Conservation (phyloP, 495 filamentous ascomycete genomes). For the Xylaria palmicola region DNA sequence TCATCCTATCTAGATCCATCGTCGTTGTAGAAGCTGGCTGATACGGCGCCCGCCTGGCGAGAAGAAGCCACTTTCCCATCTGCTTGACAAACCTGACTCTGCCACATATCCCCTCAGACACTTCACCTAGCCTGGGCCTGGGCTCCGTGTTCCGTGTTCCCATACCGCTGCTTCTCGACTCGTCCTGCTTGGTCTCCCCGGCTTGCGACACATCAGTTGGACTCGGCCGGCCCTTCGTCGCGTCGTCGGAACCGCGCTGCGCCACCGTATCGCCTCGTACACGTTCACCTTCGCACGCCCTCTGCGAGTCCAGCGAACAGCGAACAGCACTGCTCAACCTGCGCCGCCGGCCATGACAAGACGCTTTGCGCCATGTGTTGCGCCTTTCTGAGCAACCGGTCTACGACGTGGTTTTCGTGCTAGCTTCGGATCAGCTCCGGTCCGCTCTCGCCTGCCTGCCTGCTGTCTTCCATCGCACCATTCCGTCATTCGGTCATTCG, state of each 20-base stretch:
- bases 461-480: not conserved
- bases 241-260: conserved; percentile 2
- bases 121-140: conserved; percentile 1
- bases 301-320: conserved; percentile 1
- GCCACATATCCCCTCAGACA: conserved; percentile 11
- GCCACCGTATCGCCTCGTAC: not conserved
- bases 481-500: not conserved
- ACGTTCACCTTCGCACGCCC: not conserved
- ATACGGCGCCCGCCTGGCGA: not conserved
- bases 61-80: conserved; percentile 11
- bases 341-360: conserved; percentile 11
- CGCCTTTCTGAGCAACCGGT: conserved; percentile 21
- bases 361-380: conserved; percentile 26
- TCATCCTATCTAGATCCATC: conserved; percentile 5
- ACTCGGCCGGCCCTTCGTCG: not conserved
- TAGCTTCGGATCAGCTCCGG: conserved; percentile 16
- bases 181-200: not conserved
- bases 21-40: conserved; percentile 7
- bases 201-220: conserved; percentile 2
- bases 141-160: not conserved
- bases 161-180: not conserved
- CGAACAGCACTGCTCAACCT: conserved; percentile 17
- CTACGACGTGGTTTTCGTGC: conserved; percentile 26
- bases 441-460: conserved; percentile 6
- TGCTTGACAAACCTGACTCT: conserved; percentile 7